Conservation (phyloP, 345 rosid genomes). For the Dovyalis caffra region DNA sequence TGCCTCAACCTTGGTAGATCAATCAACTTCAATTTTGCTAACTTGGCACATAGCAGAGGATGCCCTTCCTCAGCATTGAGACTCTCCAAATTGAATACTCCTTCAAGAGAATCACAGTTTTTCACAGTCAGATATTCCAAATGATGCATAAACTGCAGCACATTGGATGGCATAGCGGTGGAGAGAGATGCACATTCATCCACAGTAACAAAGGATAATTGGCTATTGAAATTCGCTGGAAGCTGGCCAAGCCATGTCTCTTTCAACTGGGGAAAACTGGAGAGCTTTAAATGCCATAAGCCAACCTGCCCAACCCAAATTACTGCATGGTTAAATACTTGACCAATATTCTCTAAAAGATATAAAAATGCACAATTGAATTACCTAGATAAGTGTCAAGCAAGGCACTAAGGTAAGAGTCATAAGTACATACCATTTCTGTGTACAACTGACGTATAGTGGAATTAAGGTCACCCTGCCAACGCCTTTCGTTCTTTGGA, state of each 20-base stretch:
- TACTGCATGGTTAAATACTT: background rate
- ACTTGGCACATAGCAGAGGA: no score
- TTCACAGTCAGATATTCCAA: constrained; percentile 3
- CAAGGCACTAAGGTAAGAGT: no score
- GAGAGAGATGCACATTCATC: background rate
- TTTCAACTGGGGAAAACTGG: background rate
- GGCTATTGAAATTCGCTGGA: background rate
- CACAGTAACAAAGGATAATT: background rate
- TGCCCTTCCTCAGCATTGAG: background rate
- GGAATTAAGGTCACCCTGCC: constrained; percentile 12
- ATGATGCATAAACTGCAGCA: background rate
- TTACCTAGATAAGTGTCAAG: background rate
- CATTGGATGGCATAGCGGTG: constrained; percentile 6
- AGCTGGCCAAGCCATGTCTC: background rate
- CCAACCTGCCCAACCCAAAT: background rate
- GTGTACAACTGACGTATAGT: constrained; percentile 2
- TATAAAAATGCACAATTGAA: background rate
- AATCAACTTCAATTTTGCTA: no score
- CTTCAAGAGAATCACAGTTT: constrained; percentile 4
- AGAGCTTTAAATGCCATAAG: background rate
- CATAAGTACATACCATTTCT: background rate
- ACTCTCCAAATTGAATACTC: background rate
- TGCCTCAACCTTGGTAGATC: background rate
- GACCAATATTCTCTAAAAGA: background rate
- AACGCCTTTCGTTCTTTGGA: background rate